A percentile compares a stretch with the other conserved stretches of the same genome.
Conservation (phyloP, 2,329 filamentous ascomycete genomes). For the Penicillium sp. region DNA sequence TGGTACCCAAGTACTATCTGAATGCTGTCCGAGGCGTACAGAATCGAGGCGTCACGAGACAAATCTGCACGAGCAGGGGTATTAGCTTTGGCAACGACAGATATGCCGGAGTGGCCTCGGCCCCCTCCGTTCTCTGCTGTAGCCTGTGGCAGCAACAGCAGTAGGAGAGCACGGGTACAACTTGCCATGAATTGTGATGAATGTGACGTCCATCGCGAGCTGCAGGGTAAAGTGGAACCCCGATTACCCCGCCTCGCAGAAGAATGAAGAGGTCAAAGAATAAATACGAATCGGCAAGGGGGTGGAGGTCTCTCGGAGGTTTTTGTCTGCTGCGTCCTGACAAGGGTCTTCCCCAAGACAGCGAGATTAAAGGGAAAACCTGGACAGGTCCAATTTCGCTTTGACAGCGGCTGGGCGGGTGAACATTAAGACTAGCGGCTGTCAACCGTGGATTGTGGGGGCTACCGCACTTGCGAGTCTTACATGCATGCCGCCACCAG, state of each 20-base stretch:
- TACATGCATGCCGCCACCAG: background rate
- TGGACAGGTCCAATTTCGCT: slow-evolving; percentile 7
- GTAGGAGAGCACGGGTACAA: slow-evolving; percentile 27
- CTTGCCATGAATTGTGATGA: slow-evolving; percentile 88
- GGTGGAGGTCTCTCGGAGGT: background rate
- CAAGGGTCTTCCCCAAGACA: background rate
- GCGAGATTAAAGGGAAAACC: background rate
- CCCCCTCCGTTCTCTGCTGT: background rate
- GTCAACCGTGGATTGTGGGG: slow-evolving; percentile 23
- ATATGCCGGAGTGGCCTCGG: background rate
- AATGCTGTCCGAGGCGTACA: slow-evolving; percentile 83
- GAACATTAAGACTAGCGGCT: slow-evolving; percentile 19
- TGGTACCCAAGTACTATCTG: slow-evolving; percentile 80
- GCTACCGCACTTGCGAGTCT: background rate
- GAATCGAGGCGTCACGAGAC: slow-evolving; percentile 72
- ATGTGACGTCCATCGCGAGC: slow-evolving; percentile 75
- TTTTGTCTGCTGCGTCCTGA: background rate
- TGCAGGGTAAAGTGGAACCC: slow-evolving; percentile 25
- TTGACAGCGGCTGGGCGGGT: slow-evolving; percentile 14
- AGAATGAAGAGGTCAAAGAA: background rate
- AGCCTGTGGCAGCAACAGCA: slow-evolving; percentile 9
- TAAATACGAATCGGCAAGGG: background rate
- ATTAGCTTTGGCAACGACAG: background rate
- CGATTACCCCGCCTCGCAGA: slow-evolving; percentile 7
- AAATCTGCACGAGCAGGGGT: slow-evolving; percentile 60